These are phyloP conservation scores for Chrysosporium queenslandicum DNA, from an alignment of 2,329 filamentous ascomycete species.

Conservation along the genomic window DNA sequence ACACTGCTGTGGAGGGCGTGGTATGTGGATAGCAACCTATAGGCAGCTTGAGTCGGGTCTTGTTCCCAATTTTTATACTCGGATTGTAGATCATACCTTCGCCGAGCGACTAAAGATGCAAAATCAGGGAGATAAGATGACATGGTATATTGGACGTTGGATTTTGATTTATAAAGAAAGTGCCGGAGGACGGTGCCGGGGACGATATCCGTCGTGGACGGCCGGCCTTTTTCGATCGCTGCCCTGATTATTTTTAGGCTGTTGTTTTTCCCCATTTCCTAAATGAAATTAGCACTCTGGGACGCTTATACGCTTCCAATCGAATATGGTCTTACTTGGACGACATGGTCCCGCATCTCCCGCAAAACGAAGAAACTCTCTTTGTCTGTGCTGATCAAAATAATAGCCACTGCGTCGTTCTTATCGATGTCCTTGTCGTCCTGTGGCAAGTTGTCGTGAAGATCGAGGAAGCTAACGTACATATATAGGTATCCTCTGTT, in stretches of 20 bases:
- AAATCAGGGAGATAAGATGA: constrained; percentile 67
- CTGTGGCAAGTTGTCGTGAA: constrained; percentile 38
- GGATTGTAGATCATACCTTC: constrained; percentile 42
- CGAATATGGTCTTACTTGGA: constrained; percentile 44
- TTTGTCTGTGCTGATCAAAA: constrained; percentile 85
- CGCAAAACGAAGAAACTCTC: constrained; percentile 89
- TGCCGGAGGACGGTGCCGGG: constrained; percentile 74
- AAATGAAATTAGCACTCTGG: constrained; percentile 10
- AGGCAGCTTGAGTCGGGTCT: not conserved
- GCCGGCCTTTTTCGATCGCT: constrained; percentile 62
- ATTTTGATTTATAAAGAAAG: constrained; percentile 89
- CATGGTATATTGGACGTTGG: constrained; percentile 94
- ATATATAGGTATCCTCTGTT: constrained; percentile 95
- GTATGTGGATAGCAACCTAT: constrained; percentile 69
- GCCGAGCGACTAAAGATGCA: constrained; percentile 46
- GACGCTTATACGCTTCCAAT: too few species aligned
- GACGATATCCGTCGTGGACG: constrained; percentile 61
- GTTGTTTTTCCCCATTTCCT: constrained; percentile 65
- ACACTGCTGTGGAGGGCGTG: constrained; percentile 71
- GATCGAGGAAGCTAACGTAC: constrained; percentile 92
- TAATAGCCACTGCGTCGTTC: constrained; percentile 72
- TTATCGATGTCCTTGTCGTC: constrained; percentile 34
- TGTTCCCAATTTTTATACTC: not conserved
- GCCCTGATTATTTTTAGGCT: constrained; percentile 63
- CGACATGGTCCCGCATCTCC: constrained; percentile 54